Percentiles rank a stretch among this genome's conserved stretches.
Evolutionary conservation across 2,329 filamentous ascomycete genomes (phyloP).

Genomic region (Trichoderma gracile): DNA sequence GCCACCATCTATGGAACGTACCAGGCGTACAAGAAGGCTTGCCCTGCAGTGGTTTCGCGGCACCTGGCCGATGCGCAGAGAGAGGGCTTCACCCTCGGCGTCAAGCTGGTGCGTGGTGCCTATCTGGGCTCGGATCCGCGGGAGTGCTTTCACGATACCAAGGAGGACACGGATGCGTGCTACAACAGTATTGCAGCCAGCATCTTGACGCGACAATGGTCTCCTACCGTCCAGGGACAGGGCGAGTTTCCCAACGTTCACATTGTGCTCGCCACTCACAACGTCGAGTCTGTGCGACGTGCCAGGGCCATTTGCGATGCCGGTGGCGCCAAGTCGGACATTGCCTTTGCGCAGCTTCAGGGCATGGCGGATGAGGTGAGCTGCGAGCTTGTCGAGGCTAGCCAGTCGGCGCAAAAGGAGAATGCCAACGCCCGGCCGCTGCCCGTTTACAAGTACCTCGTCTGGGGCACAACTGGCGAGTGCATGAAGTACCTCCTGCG

Average conservation of each 20-base stretch:
- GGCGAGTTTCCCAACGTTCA: conserved; percentile 57
- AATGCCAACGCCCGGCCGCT: conserved; percentile 40
- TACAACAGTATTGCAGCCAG: conserved; percentile 72
- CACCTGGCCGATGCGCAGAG: conserved; percentile 61
- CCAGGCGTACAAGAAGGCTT: conserved; percentile 72
- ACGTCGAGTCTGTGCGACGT: conserved; percentile 66
- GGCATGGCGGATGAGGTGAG: conserved; percentile 96
- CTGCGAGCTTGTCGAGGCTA: conserved; percentile 55
- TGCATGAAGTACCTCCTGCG: conserved; percentile 80
- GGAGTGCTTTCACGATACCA: conserved; percentile 69
- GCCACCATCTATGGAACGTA: conserved; percentile 80
- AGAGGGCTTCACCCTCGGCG: conserved; percentile 66
- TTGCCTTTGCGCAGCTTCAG: conserved; percentile 69
- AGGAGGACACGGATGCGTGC: conserved; percentile 67
- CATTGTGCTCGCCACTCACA: conserved; percentile 81
- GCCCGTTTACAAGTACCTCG: conserved; percentile 69
- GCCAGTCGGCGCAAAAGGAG: conserved; percentile 35
- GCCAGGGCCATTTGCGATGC: conserved; percentile 54
- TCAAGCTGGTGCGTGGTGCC: conserved; percentile 75
- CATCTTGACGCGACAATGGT: conserved; percentile 60
- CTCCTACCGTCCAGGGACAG: conserved; percentile 38
- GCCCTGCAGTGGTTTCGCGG: conserved; percentile 55
- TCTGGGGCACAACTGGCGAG: conserved; percentile 72
- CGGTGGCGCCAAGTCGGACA: conserved; percentile 43
- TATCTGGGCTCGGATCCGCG: conserved; percentile 71